These are phyloP conservation scores for Trypanosoma conorhini DNA, from an alignment of 208 protist species.

Conservation along the genomic window DNA sequence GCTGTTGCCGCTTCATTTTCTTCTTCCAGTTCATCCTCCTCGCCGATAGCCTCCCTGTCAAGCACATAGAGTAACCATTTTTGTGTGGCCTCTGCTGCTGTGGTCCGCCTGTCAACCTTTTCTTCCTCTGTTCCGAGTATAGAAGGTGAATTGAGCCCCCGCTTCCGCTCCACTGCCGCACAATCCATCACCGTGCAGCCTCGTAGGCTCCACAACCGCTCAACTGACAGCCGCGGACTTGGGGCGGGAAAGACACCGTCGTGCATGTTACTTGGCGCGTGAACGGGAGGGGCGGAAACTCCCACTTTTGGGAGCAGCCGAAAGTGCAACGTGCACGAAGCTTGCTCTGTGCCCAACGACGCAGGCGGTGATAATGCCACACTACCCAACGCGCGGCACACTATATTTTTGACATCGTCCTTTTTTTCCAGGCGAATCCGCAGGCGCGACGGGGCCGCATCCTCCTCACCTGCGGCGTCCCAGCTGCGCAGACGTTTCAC, in stretches of 20 bases:
- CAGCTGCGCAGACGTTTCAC: conserved; percentile 9
- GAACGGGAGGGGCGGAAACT: background rate
- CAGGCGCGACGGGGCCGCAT: conserved; percentile 17
- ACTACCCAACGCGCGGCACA: background rate
- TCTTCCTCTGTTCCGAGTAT: background rate
- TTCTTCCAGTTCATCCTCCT: conserved; percentile 8
- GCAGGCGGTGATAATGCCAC: background rate
- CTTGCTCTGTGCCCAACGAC: background rate
- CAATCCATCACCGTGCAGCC: conserved; percentile 32
- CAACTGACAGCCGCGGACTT: conserved; percentile 11
- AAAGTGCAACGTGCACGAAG: conserved; percentile 3
- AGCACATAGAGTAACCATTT: conserved; percentile 27
- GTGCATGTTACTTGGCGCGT: background rate
- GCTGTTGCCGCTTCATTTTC: background rate
- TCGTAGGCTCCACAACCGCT: conserved; percentile 23
- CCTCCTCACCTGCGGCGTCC: background rate
- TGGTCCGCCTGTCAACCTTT: background rate
- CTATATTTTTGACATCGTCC: background rate
- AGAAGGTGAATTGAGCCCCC: background rate
- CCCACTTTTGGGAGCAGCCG: conserved; percentile 8
- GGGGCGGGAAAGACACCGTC: background rate
- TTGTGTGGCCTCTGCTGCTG: background rate
- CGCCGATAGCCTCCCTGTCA: background rate
- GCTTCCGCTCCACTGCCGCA: background rate
- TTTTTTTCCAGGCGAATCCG: conserved; percentile 10